phyloP scores from a whole-genome alignment of 2,329 filamentous ascomycete species.

The Colletotrichum cordylinicola region DNA sequence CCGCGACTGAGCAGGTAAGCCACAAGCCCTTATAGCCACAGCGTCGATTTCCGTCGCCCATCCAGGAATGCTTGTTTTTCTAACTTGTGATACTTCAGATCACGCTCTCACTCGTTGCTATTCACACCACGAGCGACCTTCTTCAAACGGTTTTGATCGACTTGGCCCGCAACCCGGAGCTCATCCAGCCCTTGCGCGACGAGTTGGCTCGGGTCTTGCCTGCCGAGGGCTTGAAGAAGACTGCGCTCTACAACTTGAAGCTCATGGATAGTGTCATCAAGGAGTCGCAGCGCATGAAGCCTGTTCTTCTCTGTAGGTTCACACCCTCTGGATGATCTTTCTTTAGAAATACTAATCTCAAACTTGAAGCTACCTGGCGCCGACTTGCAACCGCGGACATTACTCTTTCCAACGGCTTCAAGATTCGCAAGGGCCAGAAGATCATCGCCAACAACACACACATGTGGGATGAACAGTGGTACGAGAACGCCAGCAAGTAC shows the following conservation, averaged over 20 bases:
- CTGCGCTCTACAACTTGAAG: conserved; percentile 26
- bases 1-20: conserved; percentile 7
- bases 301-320: conserved; percentile 21
- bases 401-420: conserved; percentile 22
- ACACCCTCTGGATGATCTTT: background rate
- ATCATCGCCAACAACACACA: conserved; percentile 22
- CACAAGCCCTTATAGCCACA: too few species aligned
- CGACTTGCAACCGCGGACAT: conserved; percentile 19
- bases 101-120: conserved; percentile 25
- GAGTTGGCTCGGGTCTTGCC: conserved; percentile 26
- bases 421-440: conserved; percentile 25
- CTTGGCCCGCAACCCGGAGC: conserved; percentile 24
- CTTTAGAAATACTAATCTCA: too few species aligned
- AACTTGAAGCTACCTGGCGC: conserved; percentile 5
- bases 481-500: conserved; percentile 23
- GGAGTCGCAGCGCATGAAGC: conserved; percentile 29
- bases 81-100: background rate
- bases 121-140: conserved; percentile 28
- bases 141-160: conserved; percentile 25
- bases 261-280: conserved; percentile 32
- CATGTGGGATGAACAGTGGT: conserved; percentile 23
- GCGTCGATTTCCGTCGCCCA: too few species aligned
- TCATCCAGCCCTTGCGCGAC: conserved; percentile 25
- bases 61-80: too few species aligned
- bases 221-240: conserved; percentile 23